These are phyloP conservation scores for Coniochaeta sp. DNA, from an alignment of 2,329 filamentous ascomycete species.

Conservation along the genomic window DNA sequence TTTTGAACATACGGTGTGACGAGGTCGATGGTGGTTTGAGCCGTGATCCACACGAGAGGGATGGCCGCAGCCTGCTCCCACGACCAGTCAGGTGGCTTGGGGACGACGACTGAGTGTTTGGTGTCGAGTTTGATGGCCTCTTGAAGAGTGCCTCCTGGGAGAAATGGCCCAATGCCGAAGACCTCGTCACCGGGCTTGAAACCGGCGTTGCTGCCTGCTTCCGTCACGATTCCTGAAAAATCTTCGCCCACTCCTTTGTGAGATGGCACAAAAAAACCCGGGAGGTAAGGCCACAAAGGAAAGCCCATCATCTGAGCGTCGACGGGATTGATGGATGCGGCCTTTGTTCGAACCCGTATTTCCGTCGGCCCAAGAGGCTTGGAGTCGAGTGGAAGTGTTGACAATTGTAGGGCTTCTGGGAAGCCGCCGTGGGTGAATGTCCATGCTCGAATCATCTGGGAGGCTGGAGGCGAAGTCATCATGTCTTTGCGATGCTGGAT, in stretches of 20 bases:
- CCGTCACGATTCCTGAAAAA: slow-evolving; percentile 10
- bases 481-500: too few relatives aligned
- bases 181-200: slow-evolving; percentile 10
- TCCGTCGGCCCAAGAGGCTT: slow-evolving; percentile 2
- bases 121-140: slow-evolving; percentile 6
- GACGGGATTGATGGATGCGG: slow-evolving; percentile 11
- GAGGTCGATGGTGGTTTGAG: slow-evolving; percentile 9
- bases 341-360: slow-evolving; percentile 9
- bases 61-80: slow-evolving; percentile 11
- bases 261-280: not conserved
- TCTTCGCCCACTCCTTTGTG: slow-evolving; percentile 9
- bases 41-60: slow-evolving; percentile 12
- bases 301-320: slow-evolving; percentile 12
- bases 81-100: slow-evolving; percentile 8
- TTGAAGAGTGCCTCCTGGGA: slow-evolving; percentile 7
- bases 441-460: too few relatives aligned
- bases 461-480: too few relatives aligned
- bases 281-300: slow-evolving; percentile 3
- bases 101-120: slow-evolving; percentile 5
- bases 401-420: not conserved
- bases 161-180: slow-evolving; percentile 7
- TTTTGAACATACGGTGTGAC: slow-evolving; percentile 4
- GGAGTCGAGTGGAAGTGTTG: not conserved
- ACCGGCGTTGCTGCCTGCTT: slow-evolving; percentile 5
- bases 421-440: too few relatives aligned